phyloP scores from a whole-genome alignment of 2,329 filamentous ascomycete genomes.

The Neonectria punicea region DNA sequence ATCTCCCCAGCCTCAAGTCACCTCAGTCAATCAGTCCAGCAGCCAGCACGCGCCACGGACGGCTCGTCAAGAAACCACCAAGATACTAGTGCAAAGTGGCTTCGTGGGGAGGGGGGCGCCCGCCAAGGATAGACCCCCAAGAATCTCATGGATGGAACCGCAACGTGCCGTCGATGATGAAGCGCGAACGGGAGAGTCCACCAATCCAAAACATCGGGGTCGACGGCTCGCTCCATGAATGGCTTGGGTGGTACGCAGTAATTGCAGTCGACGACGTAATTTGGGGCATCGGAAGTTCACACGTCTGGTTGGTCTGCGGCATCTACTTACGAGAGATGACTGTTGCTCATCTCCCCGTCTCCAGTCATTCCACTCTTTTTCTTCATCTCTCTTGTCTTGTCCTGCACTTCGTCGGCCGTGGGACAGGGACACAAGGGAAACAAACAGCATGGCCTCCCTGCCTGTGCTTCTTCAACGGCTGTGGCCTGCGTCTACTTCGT shows the following conservation, averaged over 20 bases:
- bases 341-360: constrained; percentile 23
- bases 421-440: constrained; percentile 19
- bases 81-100: constrained; percentile 8
- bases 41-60: constrained; percentile 19
- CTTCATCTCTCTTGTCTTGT: constrained; percentile 16
- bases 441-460: background rate
- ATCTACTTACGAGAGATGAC: constrained; percentile 19
- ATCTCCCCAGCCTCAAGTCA: constrained; percentile 9
- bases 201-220: constrained; percentile 1
- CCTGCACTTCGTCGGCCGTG: constrained; percentile 13
- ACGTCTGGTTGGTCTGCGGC: constrained; percentile 15
- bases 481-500: background rate
- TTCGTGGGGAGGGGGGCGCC: background rate
- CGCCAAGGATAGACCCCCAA: background rate
- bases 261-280: constrained; percentile 15
- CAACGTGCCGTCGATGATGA: background rate
- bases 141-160: background rate
- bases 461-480: background rate
- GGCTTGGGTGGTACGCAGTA: constrained; percentile 19
- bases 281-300: constrained; percentile 14
- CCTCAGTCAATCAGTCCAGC: background rate
- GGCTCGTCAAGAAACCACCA: constrained; percentile 1
- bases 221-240: constrained; percentile 4
- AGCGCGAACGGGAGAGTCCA: constrained; percentile 5
- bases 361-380: constrained; percentile 25